These are phyloP conservation scores for Neoscytalidium dimidiatum DNA, from an alignment of 2,329 filamentous ascomycete genomes.

Conservation along the genomic window DNA sequence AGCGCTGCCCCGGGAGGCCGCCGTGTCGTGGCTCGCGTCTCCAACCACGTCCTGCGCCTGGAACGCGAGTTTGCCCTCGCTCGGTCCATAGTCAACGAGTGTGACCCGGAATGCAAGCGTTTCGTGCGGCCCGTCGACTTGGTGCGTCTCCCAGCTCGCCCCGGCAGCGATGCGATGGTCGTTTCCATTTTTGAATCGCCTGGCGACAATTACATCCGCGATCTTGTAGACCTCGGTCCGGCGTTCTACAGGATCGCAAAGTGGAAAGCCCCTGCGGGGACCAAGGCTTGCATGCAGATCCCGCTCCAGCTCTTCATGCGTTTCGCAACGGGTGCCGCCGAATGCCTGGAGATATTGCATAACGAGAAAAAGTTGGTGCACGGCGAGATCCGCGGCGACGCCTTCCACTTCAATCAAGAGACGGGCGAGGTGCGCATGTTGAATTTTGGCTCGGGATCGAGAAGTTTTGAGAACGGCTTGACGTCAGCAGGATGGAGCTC, in stretches of 20 bases:
- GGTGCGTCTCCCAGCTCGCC: conserved; percentile 67
- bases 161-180: conserved; percentile 72
- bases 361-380: conserved; percentile 85
- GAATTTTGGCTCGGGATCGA: conserved; percentile 82
- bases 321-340: conserved; percentile 84
- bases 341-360: conserved; percentile 88
- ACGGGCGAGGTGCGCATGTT: conserved; percentile 74
- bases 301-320: conserved; percentile 78
- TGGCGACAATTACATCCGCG: conserved; percentile 70
- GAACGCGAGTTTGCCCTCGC: conserved; percentile 86
- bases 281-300: conserved; percentile 55
- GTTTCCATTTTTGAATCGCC: conserved; percentile 81
- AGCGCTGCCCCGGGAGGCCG: conserved; percentile 39
- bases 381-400: conserved; percentile 86
- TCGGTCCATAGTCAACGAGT: conserved; percentile 68
- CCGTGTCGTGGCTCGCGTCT: conserved; percentile 78
- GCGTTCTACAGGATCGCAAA: conserved; percentile 40
- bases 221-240: conserved; percentile 76
- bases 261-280: conserved; percentile 6
- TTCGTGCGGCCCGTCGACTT: conserved; percentile 82
- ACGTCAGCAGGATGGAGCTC: conserved; percentile 82
- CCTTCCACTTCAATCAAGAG: conserved; percentile 81
- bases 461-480: conserved; percentile 88
- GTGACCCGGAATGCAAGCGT: conserved; percentile 72
- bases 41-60: conserved; percentile 77